phyloP scores from a whole-genome alignment of 768 basidiomycete genomes.

The Amanita subjunquillea region DNA sequence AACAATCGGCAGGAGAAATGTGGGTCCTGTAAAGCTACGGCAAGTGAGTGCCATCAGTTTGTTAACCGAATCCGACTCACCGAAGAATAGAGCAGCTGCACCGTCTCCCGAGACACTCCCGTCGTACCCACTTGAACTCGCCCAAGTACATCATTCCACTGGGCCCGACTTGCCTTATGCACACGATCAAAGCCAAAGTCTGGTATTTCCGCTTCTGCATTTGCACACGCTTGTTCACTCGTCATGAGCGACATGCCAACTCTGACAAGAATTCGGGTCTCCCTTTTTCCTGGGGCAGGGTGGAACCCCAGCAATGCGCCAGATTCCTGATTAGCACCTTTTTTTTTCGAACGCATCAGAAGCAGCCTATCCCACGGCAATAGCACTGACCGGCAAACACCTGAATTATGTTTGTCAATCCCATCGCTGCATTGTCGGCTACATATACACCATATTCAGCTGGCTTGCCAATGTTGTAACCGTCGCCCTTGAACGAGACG shows the following conservation, averaged over 20 bases:
- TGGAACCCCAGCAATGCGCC: constrained; percentile 45
- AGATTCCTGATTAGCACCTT: constrained; percentile 16
- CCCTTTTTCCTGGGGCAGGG: constrained; percentile 23
- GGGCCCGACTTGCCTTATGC: constrained; percentile 26
- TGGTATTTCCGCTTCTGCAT: constrained; percentile 52
- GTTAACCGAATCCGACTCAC: constrained; percentile 16
- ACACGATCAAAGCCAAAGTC: constrained; percentile 45
- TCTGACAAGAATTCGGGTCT: constrained; percentile 43
- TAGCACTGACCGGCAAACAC: constrained; percentile 35
- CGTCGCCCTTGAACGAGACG: constrained; percentile 48
- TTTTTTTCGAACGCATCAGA: not conserved
- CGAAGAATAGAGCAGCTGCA: constrained; percentile 51
- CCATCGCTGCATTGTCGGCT: constrained; percentile 35
- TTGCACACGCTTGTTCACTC: constrained; percentile 45
- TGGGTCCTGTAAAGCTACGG: constrained; percentile 47
- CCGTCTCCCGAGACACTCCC: constrained; percentile 36
- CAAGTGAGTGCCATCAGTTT: not conserved
- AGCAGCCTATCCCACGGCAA: not conserved
- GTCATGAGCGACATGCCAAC: constrained; percentile 61
- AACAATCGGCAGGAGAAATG: constrained; percentile 57
- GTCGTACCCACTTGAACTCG: constrained; percentile 42
- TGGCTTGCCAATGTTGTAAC: constrained; percentile 33
- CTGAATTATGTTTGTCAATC: constrained; percentile 34
- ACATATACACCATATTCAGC: constrained; percentile 48
- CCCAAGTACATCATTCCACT: constrained; percentile 50